Conservation (phyloP, 805 yeast species). For the Cyberlindnera mrakii region DNA sequence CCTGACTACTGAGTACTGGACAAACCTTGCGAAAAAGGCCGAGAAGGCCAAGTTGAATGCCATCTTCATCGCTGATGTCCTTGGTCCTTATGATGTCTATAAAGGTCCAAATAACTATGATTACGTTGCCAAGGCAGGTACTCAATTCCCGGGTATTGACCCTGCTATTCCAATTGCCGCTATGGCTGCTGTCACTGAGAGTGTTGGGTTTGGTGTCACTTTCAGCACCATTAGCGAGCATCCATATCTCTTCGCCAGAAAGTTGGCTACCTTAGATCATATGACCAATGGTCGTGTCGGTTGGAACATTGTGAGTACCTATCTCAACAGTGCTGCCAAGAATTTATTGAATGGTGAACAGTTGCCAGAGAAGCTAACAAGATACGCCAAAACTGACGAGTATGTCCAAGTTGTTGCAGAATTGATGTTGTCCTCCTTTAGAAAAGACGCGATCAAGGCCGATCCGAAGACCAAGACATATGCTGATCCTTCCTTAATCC, state of each 20-base stretch:
- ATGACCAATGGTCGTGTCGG: conserved; percentile 37
- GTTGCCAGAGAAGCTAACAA: conserved; percentile 31
- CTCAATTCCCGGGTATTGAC: conserved; percentile 33
- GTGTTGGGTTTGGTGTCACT: conserved; percentile 33
- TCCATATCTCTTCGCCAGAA: conserved; percentile 33
- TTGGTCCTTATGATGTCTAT: conserved; percentile 36
- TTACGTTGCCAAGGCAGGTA: conserved; percentile 18
- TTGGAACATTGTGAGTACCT: conserved; percentile 38
- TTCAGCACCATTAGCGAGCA: conserved; percentile 35
- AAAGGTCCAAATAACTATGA: conserved; percentile 21
- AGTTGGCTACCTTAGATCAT: conserved; percentile 35
- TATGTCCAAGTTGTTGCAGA: conserved; percentile 32
- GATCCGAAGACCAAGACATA: conserved; percentile 22
- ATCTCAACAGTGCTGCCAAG: conserved; percentile 33
- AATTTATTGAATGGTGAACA: conserved; percentile 28
- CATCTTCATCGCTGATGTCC: conserved; percentile 34
- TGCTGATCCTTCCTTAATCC: conserved; percentile 29
- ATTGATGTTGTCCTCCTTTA: conserved; percentile 31
- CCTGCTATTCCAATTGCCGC: conserved; percentile 34
- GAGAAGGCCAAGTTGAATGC: conserved; percentile 34
- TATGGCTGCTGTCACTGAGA: conserved; percentile 35
- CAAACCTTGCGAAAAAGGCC: conserved; percentile 29
- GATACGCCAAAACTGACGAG: conserved; percentile 34
- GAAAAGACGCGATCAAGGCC: conserved; percentile 26
- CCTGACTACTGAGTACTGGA: conserved; percentile 31